phyloP scores from a whole-genome alignment of 306 rosid species.

The Prunus armeniaca region DNA sequence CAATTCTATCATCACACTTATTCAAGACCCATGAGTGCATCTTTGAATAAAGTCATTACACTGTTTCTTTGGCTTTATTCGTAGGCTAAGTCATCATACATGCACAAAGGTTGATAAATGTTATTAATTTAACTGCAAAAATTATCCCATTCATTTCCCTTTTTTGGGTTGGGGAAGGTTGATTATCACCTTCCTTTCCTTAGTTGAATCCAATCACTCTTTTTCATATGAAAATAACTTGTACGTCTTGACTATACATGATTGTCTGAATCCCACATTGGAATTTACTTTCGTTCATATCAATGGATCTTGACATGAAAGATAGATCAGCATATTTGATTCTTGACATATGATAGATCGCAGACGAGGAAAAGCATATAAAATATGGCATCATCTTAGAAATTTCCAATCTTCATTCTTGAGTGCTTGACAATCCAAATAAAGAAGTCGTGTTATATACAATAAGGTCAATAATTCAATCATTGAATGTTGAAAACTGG shows the following conservation, averaged over 20 bases:
- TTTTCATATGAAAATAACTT: constrained; percentile 5
- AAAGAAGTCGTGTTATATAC: too few relatives aligned
- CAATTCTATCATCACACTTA: neutral
- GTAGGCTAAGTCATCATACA: neutral
- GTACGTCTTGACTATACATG: neutral
- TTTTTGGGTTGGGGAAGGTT: too few relatives aligned
- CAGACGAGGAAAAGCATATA: too few relatives aligned
- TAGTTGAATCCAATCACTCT: neutral
- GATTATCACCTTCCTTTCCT: neutral
- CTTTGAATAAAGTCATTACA: neutral
- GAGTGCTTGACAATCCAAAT: too few relatives aligned
- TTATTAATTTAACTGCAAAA: too few relatives aligned
- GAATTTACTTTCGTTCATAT: neutral
- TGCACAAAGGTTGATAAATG: neutral
- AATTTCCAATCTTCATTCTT: neutral
- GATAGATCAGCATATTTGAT: neutral
- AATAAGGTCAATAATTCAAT: neutral
- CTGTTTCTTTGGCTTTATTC: neutral
- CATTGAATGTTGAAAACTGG: neutral
- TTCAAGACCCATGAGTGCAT: neutral
- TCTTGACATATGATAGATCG: neutral
- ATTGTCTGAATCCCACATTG: neutral
- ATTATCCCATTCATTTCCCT: too few relatives aligned
- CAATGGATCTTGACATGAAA: constrained; percentile 8
- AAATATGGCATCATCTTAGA: neutral